Base-by-base conservation (phyloP, 1,139 yeast genomes). In the Saccharomyces uvarum region DNA sequence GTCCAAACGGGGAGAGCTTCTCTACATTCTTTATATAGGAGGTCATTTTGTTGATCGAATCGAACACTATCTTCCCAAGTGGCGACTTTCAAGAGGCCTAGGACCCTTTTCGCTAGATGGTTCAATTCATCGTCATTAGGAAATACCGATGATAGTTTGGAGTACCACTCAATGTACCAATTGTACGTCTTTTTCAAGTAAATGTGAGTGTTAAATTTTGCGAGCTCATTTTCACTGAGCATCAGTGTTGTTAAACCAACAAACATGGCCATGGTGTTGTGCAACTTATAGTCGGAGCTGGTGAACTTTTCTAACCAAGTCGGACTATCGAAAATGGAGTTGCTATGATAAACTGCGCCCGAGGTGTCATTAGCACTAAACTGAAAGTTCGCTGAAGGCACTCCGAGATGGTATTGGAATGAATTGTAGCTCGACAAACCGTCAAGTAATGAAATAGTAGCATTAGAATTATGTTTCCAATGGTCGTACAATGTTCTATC, bases 1-100 rank as follows among this genome's bases (percentile, higher is more conserved):
- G 75, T 75, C 71, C 84, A 86, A 88, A 93, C 84, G 0, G 95
- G 88, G 61, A 79, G 83, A 62, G 86, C 95, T 50, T 76, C 73
- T 1, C 75, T 70, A 52, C 84, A 77, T 27, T 77, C 74, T 1
- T 69, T 69, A 60, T 80, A 82, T 14, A 86, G 28, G 9, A 57
- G 51, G 3, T 57, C 53, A 38, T 59, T 60, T 44, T 56, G 55
- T 5, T 56, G 55, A 48, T 66, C 72, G 52, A 68, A 68, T 6
- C 38, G 14, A 2, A 54, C 41, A 38, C 67, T 61, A 7, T 61
- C 61, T 8, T 55, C 49, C 21, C 44, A 32, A 4, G 60, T 54
- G 13, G 58, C 28, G 31, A 54, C 49, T 8, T 56, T 42, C 1
- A 67, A 46, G 4, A 52, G 31, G 4, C 54, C 52, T 1, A 54